Base-by-base conservation (phyloP, 352 stramenopile genomes). In the Achlya hypogyna region DNA sequence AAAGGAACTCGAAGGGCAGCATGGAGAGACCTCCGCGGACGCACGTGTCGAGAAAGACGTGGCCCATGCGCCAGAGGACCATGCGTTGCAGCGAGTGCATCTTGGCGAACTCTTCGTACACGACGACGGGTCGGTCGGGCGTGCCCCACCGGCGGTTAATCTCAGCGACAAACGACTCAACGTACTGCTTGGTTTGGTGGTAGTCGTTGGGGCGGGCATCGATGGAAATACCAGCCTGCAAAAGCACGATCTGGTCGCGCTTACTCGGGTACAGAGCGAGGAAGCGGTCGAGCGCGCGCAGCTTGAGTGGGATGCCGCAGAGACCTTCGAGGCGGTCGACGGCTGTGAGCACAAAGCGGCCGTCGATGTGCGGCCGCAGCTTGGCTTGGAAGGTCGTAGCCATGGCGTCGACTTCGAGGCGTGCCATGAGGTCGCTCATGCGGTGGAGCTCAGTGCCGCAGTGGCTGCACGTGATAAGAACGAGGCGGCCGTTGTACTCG, bases 381-480 rank as follows among this genome's bases (percentile, higher is more conserved):
- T 42, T 28, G n/a, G 40, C 51, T 28, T 76, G 47, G 28, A 74
- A 74, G 18, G 60, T 59, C 9, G 65, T 47, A 0, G 75, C 69
- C 14, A 56, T 58, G 16, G 78, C 68, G n/a, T 75, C 67, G 3
- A 75, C 71, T 23, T 84, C 77, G 53, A 82, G 78, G 31, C 75
- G 72, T 5, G 23, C 56, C 20, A 70, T 28, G 34, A 70, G 52
- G 40, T 83, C 79, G 12, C 88, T 45, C 69, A 91, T 91, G 43
- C 75, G 76, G 53, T 89, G 74, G 28, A 93, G 66, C 74, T 99
- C 95, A 5, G 98, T 88, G 63, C 98, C 96, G 38, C 97, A 96
- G 79, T 99, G 96, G 34, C 97, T 98, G 75, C 87, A 98, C 25
- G 94, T 98, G 18, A 99, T 84, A 54, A 88, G 78, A n/a, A 99